Evolutionary conservation across 371 early-diverging fungal genomes (phyloP), one percentile per base, ranked within the genome.

Genomic region (Chytridium lagenaria): DNA sequence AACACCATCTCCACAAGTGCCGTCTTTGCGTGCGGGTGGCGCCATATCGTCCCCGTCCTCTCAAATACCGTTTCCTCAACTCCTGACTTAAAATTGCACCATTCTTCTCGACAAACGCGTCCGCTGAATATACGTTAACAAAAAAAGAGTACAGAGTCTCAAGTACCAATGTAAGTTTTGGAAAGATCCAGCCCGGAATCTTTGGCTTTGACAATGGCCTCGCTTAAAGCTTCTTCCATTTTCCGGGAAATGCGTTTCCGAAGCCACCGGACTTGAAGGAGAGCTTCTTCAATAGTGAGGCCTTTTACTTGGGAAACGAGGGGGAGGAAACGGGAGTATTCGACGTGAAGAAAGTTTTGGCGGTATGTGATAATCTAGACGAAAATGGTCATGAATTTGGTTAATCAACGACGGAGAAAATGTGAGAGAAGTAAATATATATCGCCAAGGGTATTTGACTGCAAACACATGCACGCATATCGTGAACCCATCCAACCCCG

Each of bases 41-140:
- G 1, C 84, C 84, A 63, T 82, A 84, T 7, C 84, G 79, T 7
- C 82, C 84, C 5, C 84, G 75, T 1, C 84, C 84, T 12, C 73
- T 67, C 40, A 84, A 16, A 71, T 69, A 84, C 52, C 61, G 69
- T 34, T 70, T 64, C 22, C 23, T 51, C 30, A 82, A 68, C 33
- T 72, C 55, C 31, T 57, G 33, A 1, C 69, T 72, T 12, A 82
- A 69, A 26, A 80, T 66, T 19, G 77, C 81, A 26, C 59, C 74
- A 64, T 69, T 69, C 28, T 70, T 30, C 59, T 78, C 69, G 39
- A 79, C 74, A 59, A 77, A 78, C 5, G 70, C 79, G 39, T 81
- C 81, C 31, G 84, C 80, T 81, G 50, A 55, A 55, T 28, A 55
- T 16, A 28, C 5, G 10, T 16, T 15, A 16, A 55, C 10, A 55